Percentiles rank a stretch among this genome's conserved stretches.
Conservation (phyloP, 2,329 filamentous ascomycete genomes). For the Aspergillaceae sp. region DNA sequence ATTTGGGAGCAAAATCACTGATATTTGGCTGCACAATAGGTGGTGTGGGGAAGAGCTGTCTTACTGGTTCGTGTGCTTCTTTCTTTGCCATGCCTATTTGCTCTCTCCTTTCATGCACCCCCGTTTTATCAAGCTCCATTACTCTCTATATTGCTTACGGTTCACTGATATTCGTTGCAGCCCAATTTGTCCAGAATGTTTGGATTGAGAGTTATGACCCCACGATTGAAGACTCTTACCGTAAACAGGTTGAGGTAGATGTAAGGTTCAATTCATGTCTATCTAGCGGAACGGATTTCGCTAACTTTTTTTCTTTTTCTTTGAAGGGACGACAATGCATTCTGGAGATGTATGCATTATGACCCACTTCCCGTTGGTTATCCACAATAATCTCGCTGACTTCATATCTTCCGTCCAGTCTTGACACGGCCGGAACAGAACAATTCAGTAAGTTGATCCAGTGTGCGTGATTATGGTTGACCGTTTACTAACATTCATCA, state of each 20-base stretch:
- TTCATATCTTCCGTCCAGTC: conserved; percentile 37
- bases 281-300: conserved; percentile 1
- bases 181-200: conserved; percentile 88
- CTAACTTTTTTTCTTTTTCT: conserved; percentile 12
- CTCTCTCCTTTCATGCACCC: conserved; percentile 10
- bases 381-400: conserved; percentile 3
- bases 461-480: neutral
- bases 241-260: conserved; percentile 83
- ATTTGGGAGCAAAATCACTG: conserved; percentile 4
- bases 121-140: neutral
- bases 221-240: conserved; percentile 80
- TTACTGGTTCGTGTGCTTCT: conserved; percentile 58
- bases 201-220: conserved; percentile 90
- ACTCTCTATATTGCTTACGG: conserved; percentile 3
- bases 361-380: conserved; percentile 1
- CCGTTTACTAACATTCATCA: conserved; percentile 8
- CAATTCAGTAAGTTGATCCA: conserved; percentile 67
- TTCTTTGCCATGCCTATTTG: neutral
- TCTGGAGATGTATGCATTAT: conserved; percentile 65
- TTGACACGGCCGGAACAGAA: conserved; percentile 85
- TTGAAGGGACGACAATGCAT: conserved; percentile 73
- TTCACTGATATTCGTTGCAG: conserved; percentile 37
- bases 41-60: conserved; percentile 85
- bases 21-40: conserved; percentile 42
- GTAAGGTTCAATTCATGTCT: conserved; percentile 51